These are phyloP conservation scores for Rhododendron kiyosumense DNA, from an alignment of 148 eudicot genomes.

Conservation along the genomic window DNA sequence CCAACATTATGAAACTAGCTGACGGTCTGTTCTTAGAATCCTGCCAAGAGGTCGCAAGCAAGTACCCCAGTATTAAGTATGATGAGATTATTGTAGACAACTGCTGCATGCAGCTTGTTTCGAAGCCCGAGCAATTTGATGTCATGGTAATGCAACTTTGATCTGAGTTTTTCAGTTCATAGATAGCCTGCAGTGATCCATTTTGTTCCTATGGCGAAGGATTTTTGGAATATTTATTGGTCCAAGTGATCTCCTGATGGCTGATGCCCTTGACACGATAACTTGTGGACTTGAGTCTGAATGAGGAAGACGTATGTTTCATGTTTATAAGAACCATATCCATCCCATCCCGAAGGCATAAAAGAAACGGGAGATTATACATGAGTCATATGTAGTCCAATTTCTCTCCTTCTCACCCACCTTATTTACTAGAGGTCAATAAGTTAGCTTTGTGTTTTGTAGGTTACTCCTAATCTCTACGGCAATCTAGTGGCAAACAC, in stretches of 20 bases:
- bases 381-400: background rate
- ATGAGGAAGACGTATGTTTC: background rate
- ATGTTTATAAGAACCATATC: background rate
- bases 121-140: slow-evolving; percentile 89
- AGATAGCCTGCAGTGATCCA: background rate
- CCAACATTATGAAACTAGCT: slow-evolving; percentile 88
- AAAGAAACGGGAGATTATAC: background rate
- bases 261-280: background rate
- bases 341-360: background rate
- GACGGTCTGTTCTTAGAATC: slow-evolving; percentile 88
- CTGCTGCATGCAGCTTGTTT: slow-evolving; percentile 92
- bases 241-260: background rate
- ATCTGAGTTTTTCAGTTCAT: background rate
- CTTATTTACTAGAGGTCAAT: background rate
- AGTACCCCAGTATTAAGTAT: slow-evolving; percentile 67
- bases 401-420: background rate
- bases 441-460: slow-evolving; percentile 1
- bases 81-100: slow-evolving; percentile 84
- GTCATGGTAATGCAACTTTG: slow-evolving; percentile 49
- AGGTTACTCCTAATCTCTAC: slow-evolving; percentile 59
- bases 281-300: background rate
- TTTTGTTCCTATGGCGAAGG: background rate
- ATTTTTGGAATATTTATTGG: background rate
- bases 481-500: slow-evolving; percentile 54
- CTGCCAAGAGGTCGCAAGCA: slow-evolving; percentile 66